These are phyloP conservation scores for Fonticula alba DNA, from an alignment of 78 protist genomes.

Conservation along the genomic window DNA sequence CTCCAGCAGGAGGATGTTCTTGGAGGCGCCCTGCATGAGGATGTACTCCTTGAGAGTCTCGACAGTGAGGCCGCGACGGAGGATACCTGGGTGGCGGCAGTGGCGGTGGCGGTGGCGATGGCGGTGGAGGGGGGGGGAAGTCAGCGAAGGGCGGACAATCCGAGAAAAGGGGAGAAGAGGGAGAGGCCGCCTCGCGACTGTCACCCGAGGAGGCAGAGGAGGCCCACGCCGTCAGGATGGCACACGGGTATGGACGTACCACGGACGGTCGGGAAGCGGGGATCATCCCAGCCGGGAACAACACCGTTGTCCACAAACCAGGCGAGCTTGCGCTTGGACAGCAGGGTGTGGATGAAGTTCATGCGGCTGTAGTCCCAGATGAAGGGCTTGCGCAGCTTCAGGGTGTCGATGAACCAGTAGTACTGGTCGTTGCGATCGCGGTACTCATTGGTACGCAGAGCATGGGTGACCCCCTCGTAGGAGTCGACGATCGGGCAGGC, in stretches of 20 bases:
- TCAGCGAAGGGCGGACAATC: not conserved
- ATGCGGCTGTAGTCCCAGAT: slow-evolving; percentile 53
- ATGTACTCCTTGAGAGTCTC: slow-evolving; percentile 54
- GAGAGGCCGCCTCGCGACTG: not conserved
- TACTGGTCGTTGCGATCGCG: slow-evolving; percentile 76
- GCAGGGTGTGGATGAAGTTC: slow-evolving; percentile 60
- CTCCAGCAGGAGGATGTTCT: slow-evolving; percentile 12
- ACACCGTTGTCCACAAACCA: slow-evolving; percentile 63
- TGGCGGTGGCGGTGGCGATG: not conserved
- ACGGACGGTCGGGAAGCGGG: slow-evolving; percentile 92
- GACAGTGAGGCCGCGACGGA: slow-evolving; percentile 79
- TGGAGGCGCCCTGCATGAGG: slow-evolving; percentile 52
- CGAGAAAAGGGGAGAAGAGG: not conserved
- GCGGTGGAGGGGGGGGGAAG: not conserved
- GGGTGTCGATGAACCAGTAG: slow-evolving; percentile 52
- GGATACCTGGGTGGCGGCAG: too few relatives aligned
- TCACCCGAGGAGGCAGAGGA: not conserved
- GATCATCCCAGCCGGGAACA: slow-evolving; percentile 93
- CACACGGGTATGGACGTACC: slow-evolving; percentile 29
- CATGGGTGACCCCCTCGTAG: slow-evolving; percentile 82
- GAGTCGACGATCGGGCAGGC: slow-evolving; percentile 93
- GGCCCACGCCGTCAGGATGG: not conserved
- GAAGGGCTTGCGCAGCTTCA: slow-evolving; percentile 31
- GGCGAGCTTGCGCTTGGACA: slow-evolving; percentile 82
- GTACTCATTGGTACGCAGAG: slow-evolving; percentile 89